These are phyloP conservation scores for Debaryomyces psychrophilus DNA, from an alignment of 1,139 yeast genomes.

Conservation along the genomic window DNA sequence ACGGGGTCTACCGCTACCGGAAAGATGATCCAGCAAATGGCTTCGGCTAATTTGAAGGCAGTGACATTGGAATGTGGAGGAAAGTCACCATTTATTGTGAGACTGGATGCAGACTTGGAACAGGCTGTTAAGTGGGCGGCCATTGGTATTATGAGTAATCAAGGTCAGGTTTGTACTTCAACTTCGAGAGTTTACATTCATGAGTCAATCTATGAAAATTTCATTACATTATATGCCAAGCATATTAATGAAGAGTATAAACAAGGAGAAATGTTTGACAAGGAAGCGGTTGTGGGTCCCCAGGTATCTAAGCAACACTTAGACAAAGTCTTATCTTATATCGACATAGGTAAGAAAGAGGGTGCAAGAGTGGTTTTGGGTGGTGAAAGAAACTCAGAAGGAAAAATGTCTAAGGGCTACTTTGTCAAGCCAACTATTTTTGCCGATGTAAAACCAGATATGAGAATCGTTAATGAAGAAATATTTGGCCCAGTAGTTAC, in stretches of 20 bases:
- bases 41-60: slow-evolving; percentile 65
- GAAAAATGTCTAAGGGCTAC: slow-evolving; percentile 46
- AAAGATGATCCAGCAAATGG: slow-evolving; percentile 57
- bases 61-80: slow-evolving; percentile 94
- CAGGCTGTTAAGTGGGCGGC: slow-evolving; percentile 87
- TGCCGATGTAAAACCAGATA: slow-evolving; percentile 53
- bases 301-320: slow-evolving; percentile 71
- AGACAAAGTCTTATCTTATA: slow-evolving; percentile 57
- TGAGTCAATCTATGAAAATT: slow-evolving; percentile 47
- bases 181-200: slow-evolving; percentile 51
- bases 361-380: slow-evolving; percentile 57
- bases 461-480: slow-evolving; percentile 60
- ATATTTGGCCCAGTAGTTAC: slow-evolving; percentile 65
- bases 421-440: slow-evolving; percentile 58
- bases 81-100: slow-evolving; percentile 73
- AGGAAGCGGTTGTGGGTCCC: slow-evolving; percentile 72
- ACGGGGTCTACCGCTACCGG: slow-evolving; percentile 71
- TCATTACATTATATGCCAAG: slow-evolving; percentile 46
- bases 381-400: slow-evolving; percentile 45
- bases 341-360: slow-evolving; percentile 56
- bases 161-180: slow-evolving; percentile 55
- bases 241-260: slow-evolving; percentile 47
- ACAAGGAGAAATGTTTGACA: slow-evolving; percentile 62
- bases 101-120: slow-evolving; percentile 75
- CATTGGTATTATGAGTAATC: slow-evolving; percentile 78